Evolutionary conservation across 2,329 filamentous ascomycete genomes (phyloP).

Genomic region (Emmonsia crescens): DNA sequence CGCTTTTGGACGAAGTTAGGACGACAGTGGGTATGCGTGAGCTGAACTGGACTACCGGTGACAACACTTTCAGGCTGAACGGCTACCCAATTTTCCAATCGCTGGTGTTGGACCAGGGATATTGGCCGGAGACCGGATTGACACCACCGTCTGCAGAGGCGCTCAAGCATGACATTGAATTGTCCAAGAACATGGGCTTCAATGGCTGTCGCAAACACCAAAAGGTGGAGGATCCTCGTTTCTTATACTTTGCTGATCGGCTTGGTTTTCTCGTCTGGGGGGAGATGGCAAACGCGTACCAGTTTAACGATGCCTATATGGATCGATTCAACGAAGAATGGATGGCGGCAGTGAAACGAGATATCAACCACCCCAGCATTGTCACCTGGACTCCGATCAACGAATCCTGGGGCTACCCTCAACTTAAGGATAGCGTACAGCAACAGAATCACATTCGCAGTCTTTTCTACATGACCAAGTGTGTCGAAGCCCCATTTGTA

Average conservation of each 20-base stretch:
- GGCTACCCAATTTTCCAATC: slow-evolving; percentile 57
- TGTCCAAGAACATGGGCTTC: slow-evolving; percentile 54
- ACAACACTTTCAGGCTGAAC: slow-evolving; percentile 53
- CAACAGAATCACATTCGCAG: slow-evolving; percentile 55
- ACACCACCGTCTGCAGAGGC: slow-evolving; percentile 55
- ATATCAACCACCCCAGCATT: slow-evolving; percentile 55
- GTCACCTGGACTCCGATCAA: slow-evolving; percentile 59
- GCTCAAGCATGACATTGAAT: slow-evolving; percentile 52
- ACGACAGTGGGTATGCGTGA: slow-evolving; percentile 53
- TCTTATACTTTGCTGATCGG: slow-evolving; percentile 56
- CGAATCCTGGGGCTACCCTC: slow-evolving; percentile 53
- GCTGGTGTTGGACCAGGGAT: slow-evolving; percentile 60
- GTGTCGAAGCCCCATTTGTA: slow-evolving; percentile 13
- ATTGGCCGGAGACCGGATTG: slow-evolving; percentile 59
- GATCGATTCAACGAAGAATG: slow-evolving; percentile 55
- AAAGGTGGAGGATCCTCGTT: slow-evolving; percentile 56
- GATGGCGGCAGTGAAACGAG: slow-evolving; percentile 50
- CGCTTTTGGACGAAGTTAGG: slow-evolving; percentile 44
- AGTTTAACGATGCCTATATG: slow-evolving; percentile 49
- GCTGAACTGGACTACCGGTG: slow-evolving; percentile 48
- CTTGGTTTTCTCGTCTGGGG: slow-evolving; percentile 58
- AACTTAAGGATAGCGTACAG: slow-evolving; percentile 44
- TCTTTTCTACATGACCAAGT: slow-evolving; percentile 56
- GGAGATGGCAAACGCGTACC: slow-evolving; percentile 59
- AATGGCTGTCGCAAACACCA: slow-evolving; percentile 63